These are phyloP conservation scores for Apodospora peruviana DNA, from an alignment of 495 filamentous ascomycete species.

Conservation along the genomic window DNA sequence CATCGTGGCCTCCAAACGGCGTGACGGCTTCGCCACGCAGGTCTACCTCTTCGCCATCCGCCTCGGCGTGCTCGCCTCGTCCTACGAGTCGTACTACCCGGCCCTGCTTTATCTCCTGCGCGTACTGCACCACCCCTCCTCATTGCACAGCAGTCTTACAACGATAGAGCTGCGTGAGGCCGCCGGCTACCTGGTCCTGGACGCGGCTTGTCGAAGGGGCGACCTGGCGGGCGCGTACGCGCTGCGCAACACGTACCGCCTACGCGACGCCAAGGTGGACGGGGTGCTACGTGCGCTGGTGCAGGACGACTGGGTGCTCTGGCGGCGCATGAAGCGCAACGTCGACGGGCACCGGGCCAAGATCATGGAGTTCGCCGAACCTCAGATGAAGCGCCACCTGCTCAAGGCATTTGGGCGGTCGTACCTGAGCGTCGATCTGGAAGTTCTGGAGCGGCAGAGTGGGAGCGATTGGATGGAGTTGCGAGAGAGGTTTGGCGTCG, in stretches of 20 bases:
- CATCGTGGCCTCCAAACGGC: constrained; percentile 65
- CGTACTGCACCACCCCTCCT: constrained; percentile 57
- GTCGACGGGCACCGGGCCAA: constrained; percentile 72
- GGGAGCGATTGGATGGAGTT: constrained; percentile 63
- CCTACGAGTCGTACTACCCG: constrained; percentile 84
- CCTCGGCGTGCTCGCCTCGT: constrained; percentile 68
- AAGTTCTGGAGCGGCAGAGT: constrained; percentile 58
- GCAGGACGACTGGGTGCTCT: constrained; percentile 75
- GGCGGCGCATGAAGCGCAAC: constrained; percentile 61
- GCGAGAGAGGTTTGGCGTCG: constrained; percentile 57
- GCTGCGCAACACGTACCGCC: constrained; percentile 48
- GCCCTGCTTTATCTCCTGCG: constrained; percentile 74
- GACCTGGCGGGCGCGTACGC: constrained; percentile 67
- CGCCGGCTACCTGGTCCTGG: constrained; percentile 73
- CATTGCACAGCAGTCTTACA: constrained; percentile 61
- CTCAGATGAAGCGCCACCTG: constrained; percentile 61
- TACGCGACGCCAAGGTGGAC: constrained; percentile 58
- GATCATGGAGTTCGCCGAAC: constrained; percentile 76
- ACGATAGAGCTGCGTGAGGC: constrained; percentile 69
- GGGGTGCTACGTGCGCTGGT: constrained; percentile 63
- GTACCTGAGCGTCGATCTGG: constrained; percentile 67
- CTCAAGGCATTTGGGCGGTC: constrained; percentile 78
- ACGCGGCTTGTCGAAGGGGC: constrained; percentile 79
- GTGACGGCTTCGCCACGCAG: constrained; percentile 62
- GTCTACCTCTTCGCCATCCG: constrained; percentile 79